Evolutionary conservation across 495 filamentous ascomycete species (phyloP), one percentile per base, ranked within the genome.

Genomic region (Penicillium fimorum): DNA sequence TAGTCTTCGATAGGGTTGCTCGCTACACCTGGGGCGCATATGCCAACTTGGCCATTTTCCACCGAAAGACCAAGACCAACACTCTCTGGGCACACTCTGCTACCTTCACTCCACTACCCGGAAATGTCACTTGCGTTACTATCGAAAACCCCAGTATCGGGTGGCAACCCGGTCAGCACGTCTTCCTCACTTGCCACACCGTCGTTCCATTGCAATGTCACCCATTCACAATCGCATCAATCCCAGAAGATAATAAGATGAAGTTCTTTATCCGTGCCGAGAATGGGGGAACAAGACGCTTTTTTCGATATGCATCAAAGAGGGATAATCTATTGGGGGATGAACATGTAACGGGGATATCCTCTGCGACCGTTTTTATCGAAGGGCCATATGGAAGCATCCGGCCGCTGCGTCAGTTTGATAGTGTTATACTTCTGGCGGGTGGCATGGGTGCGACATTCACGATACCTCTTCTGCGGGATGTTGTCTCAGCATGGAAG

Each of bases 161-260:
- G 17, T 96, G 91, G 91, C 76, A 76, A 15, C 76, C 90, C 0
- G 91, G 91, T 11, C 90, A 94, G 61, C 88, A 94, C 59, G 76
- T 91, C 4, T 91, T 91, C 57, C 76, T 96, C 6, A 87, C 86
- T 60, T 76, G 87, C 53, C 90, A 88, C 57, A 77, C 75, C 4
- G 68, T 96, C 8, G 84, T 80, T 0, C 82, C 83, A 0, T 63
- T 91, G 4, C 87, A 95, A 66, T 83, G 82, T 1, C 91, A 96
- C 52, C 91, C 91, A 0, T 94, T 92, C 66, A 93, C 90, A 7
- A 90, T 95, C 54, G 80, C 85, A 24, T 83, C 82, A 1, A 69
- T 85, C 9, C 82, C 85, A 0, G 70, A 66, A 1, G 82, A 84
- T 45, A 73, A 77, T 8, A 74, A 76, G 44, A 77, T 94, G 58